These are phyloP conservation scores for Trichoderma sp. DNA, from an alignment of 2,329 filamentous ascomycete species.

Conservation along the genomic window DNA sequence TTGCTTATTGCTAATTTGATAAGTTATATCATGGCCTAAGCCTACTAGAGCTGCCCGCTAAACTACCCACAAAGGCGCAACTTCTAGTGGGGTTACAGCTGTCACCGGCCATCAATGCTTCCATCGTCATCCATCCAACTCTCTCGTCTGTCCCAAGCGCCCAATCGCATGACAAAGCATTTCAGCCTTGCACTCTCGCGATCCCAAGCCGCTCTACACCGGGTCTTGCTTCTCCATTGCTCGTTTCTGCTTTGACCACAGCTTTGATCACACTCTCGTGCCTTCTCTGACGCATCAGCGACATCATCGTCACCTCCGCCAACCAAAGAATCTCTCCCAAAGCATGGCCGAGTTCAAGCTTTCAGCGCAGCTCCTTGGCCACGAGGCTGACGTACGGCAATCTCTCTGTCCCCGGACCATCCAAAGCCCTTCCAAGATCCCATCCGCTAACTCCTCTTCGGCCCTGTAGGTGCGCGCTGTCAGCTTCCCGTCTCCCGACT, in stretches of 20 bases:
- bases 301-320: constrained; percentile 10
- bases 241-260: constrained; percentile 7
- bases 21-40: no score
- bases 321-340: not conserved
- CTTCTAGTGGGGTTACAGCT: not conserved
- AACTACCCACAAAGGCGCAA: not conserved
- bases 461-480: constrained; percentile 78
- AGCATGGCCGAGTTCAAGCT: constrained; percentile 85
- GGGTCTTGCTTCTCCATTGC: constrained; percentile 12
- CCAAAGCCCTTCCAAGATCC: not conserved
- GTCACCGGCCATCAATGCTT: no score
- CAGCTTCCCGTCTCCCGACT: constrained; percentile 70
- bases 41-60: constrained; percentile 18
- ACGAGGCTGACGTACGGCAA: constrained; percentile 83
- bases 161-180: constrained; percentile 23
- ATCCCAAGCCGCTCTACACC: not conserved
- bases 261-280: not conserved
- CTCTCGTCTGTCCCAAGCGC: not conserved
- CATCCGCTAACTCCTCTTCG: constrained; percentile 26
- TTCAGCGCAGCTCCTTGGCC: constrained; percentile 83
- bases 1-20: no score
- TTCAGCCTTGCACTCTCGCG: not conserved
- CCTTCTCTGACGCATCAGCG: not conserved
- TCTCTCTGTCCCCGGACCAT: not conserved
- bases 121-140: constrained; percentile 33